Conservation (phyloP, 225 moss, liverwort and hornwort species). For the Rhytidiadelphus loreus region DNA sequence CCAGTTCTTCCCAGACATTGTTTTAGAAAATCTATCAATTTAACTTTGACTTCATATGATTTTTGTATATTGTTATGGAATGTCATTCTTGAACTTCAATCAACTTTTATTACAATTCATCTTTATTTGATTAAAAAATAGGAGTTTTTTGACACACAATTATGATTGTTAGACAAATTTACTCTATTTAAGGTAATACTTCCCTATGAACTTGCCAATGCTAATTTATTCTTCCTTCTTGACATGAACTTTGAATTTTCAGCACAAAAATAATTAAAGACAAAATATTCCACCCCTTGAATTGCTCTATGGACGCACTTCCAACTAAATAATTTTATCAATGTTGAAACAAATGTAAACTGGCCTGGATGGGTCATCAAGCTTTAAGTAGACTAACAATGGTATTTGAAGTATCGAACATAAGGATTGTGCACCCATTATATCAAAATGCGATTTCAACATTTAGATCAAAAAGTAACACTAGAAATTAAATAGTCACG, state of each 20-base stretch:
- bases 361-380: not conserved
- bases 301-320: not conserved
- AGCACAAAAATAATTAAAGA: not conserved
- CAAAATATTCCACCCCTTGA: not conserved
- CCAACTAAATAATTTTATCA: not conserved
- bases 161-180: not conserved
- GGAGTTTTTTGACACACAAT: not conserved
- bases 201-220: not conserved
- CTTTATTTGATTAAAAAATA: not conserved
- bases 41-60: not conserved
- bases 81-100: not conserved
- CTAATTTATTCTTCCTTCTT: not conserved
- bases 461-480: not conserved
- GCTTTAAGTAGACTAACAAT: not conserved
- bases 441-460: not conserved
- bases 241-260: not conserved
- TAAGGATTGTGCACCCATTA: not conserved
- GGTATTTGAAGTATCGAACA: not conserved
- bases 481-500: not conserved
- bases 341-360: not conserved
- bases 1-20: rapidly evolving
- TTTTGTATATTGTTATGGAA: not conserved
- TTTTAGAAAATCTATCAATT: not conserved
- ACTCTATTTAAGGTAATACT: not conserved
- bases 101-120: not conserved